Evolutionary conservation across 768 basidiomycete species (phyloP).

Genomic region (Tremella yokohamensis): DNA sequence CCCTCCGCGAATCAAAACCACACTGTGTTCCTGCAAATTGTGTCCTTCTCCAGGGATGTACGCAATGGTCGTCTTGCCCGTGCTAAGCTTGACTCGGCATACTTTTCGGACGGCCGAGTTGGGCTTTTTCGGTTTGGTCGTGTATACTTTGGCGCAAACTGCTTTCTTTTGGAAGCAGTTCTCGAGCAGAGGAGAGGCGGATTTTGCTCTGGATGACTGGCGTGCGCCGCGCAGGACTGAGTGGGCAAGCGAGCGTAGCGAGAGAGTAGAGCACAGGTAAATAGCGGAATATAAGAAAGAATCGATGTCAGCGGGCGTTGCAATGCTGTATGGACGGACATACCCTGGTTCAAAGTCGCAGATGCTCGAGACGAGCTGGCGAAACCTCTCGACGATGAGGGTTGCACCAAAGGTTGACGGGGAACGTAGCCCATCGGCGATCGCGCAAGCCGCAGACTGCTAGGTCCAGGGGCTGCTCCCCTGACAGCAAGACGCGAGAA

Average conservation of each 20-base stretch:
- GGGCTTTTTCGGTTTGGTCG: slow-evolving; percentile 89
- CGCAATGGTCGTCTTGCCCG: slow-evolving; percentile 81
- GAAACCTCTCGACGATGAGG: slow-evolving; percentile 20
- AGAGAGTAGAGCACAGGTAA: not conserved
- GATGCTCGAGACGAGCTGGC: slow-evolving; percentile 17
- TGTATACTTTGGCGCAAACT: slow-evolving; percentile 70
- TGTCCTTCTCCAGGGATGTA: slow-evolving; percentile 98
- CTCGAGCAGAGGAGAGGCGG: slow-evolving; percentile 74
- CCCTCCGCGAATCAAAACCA: slow-evolving; percentile 90
- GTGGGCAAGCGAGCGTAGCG: not conserved
- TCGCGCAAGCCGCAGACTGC: not conserved
- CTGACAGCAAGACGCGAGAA: slow-evolving; percentile 19
- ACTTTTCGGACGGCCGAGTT: slow-evolving; percentile 98
- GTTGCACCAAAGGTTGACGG: slow-evolving; percentile 11
- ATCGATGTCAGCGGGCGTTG: not conserved
- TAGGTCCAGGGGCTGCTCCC: slow-evolving; percentile 5
- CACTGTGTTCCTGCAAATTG: slow-evolving; percentile 95
- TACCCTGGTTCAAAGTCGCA: slow-evolving; percentile 37
- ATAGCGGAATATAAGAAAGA: not conserved
- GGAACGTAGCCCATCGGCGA: slow-evolving; percentile 33
- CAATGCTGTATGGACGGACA: not conserved
- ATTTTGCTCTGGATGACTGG: slow-evolving; percentile 58
- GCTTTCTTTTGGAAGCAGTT: slow-evolving; percentile 82
- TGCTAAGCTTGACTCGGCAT: slow-evolving; percentile 84
- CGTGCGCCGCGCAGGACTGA: slow-evolving; percentile 63